Percentiles rank a stretch among this genome's conserved stretches.
Conservation (phyloP, 768 basidiomycete species). For the Mycena olivaceomarginata region DNA sequence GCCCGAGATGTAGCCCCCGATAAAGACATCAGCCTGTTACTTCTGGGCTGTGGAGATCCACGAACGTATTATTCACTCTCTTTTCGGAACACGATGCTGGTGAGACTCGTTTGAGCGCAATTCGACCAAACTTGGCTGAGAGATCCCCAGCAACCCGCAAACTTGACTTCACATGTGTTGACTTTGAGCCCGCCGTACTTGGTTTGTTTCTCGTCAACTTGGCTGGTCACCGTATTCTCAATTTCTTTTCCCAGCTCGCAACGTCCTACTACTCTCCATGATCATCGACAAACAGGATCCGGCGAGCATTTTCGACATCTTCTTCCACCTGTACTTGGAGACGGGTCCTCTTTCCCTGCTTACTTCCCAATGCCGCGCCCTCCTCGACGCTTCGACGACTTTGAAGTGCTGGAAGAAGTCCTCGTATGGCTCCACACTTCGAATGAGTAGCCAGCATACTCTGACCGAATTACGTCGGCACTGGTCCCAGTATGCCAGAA, state of each 20-base stretch:
- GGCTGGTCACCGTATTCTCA: background rate
- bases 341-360: constrained; percentile 56
- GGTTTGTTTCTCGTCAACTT: constrained; percentile 52
- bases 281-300: constrained; percentile 55
- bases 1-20: constrained; percentile 69
- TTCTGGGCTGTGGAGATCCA: constrained; percentile 77
- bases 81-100: constrained; percentile 51
- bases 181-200: constrained; percentile 62
- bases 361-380: constrained; percentile 60
- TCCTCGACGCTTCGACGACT: constrained; percentile 57
- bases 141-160: constrained; percentile 47
- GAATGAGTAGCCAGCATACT: constrained; percentile 62
- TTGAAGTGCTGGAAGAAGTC: constrained; percentile 62
- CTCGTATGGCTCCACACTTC: constrained; percentile 61
- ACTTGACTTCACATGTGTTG: constrained; percentile 72
- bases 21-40: constrained; percentile 65
- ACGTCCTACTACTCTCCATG: constrained; percentile 67
- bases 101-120: constrained; percentile 30
- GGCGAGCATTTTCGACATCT: constrained; percentile 63
- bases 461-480: constrained; percentile 62
- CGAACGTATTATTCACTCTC: constrained; percentile 71
- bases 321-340: constrained; percentile 69
- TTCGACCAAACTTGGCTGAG: constrained; percentile 8
- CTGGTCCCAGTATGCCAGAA: constrained; percentile 60
- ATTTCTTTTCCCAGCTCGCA: constrained; percentile 66